Evolutionary conservation across 345 rosid species (phyloP).

Genomic region (Brassica carinata): DNA sequence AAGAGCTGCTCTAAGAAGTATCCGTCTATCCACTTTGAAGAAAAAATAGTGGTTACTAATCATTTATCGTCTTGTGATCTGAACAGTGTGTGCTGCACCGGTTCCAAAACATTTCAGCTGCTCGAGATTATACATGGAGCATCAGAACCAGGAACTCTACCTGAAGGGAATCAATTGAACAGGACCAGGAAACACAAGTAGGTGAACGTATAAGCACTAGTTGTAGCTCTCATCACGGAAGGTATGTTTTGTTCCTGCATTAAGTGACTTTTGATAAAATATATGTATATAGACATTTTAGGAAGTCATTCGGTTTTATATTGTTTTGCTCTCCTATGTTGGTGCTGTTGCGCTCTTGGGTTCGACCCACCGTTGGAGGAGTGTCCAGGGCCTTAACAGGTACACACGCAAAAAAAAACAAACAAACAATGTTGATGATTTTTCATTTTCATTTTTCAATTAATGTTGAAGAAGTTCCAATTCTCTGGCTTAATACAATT

Average conservation of each 20-base stretch:
- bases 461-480: too few species aligned
- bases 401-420: too few species aligned
- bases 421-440: not conserved
- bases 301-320: conserved; percentile 13
- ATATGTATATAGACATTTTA: conserved; percentile 26
- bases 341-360: too few species aligned
- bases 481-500: too few species aligned
- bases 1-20: conserved; percentile 6
- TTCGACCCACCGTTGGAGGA: too few species aligned
- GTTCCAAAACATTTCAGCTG: conserved; percentile 94
- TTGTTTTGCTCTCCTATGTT: not conserved
- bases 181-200: conserved; percentile 46
- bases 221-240: conserved; percentile 17
- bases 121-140: conserved; percentile 85
- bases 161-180: conserved; percentile 41
- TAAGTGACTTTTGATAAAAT: conserved; percentile 16
- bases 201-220: conserved; percentile 23
- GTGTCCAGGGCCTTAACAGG: too few species aligned
- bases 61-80: conserved; percentile 7
- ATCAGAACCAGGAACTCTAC: conserved; percentile 62
- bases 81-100: conserved; percentile 95
- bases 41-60: not conserved
- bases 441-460: too few species aligned
- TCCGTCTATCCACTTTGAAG: not conserved
- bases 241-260: conserved; percentile 28